phyloP scores from a whole-genome alignment of 2,329 filamentous ascomycete genomes.

The Fusarium sublunatum region DNA sequence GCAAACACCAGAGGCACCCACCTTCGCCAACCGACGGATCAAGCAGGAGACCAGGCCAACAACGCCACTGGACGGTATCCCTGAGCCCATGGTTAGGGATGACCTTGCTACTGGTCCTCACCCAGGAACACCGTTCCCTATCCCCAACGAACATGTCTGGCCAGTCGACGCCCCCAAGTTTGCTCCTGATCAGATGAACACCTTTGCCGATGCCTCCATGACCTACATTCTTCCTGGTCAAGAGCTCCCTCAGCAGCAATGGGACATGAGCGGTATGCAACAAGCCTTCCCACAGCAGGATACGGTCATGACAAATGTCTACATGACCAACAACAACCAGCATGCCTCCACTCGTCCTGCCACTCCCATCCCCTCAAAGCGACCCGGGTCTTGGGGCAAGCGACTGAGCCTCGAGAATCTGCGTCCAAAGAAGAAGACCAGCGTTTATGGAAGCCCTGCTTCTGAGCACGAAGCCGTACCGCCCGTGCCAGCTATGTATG shows the following conservation, averaged over 20 bases:
- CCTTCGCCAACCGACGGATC: constrained; percentile 49
- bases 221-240: constrained; percentile 49
- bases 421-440: constrained; percentile 52
- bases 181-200: constrained; percentile 53
- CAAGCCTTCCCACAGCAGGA: constrained; percentile 47
- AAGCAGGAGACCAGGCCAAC: constrained; percentile 53
- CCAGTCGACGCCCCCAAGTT: constrained; percentile 55
- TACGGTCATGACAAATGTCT: constrained; percentile 44
- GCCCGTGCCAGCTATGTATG: constrained; percentile 47
- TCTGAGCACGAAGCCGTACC: constrained; percentile 45
- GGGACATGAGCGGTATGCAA: constrained; percentile 44
- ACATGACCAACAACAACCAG: constrained; percentile 40
- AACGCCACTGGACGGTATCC: constrained; percentile 49
- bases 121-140: constrained; percentile 56
- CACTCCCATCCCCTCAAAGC: constrained; percentile 54
- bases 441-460: constrained; percentile 47
- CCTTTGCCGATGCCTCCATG: constrained; percentile 47
- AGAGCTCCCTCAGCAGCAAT: constrained; percentile 45
- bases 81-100: constrained; percentile 50
- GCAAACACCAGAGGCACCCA: constrained; percentile 46
- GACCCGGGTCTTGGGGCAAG: constrained; percentile 55
- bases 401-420: constrained; percentile 53
- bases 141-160: constrained; percentile 54
- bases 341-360: constrained; percentile 50
- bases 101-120: constrained; percentile 52